Conservation (phyloP, 23 red algal genomes). For the Gracilaria caudata region DNA sequence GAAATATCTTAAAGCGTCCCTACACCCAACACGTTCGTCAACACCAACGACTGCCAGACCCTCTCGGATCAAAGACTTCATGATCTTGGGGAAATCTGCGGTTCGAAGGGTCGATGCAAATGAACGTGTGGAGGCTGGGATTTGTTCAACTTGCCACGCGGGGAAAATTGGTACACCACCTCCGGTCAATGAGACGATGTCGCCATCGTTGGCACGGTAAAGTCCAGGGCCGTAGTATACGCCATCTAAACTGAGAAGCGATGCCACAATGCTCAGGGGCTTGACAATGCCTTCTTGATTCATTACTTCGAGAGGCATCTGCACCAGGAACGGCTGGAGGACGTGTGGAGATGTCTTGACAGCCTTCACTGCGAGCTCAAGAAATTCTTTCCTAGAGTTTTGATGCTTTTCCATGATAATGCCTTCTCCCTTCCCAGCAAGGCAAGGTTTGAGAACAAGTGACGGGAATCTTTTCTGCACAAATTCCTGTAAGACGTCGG, state of each 20-base stretch:
- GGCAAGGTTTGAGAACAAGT: constrained; percentile 9
- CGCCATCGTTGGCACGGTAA: not conserved
- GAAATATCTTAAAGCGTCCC: too few relatives aligned
- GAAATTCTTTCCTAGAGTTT: not conserved
- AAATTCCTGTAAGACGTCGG: not conserved
- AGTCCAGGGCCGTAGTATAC: constrained; percentile 12
- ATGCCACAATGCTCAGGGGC: not conserved
- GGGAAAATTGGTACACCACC: not conserved
- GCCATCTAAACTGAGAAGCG: not conserved
- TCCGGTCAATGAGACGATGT: not conserved
- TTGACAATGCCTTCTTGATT: not conserved
- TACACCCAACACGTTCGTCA: too few relatives aligned
- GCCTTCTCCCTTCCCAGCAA: not conserved
- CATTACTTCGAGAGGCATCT: constrained; percentile 1
- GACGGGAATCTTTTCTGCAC: not conserved
- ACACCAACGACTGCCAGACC: too few relatives aligned
- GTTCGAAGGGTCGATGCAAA: not conserved
- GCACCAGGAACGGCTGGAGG: not conserved
- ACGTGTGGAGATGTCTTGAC: not conserved
- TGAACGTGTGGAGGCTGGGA: not conserved
- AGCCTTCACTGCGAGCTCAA: not conserved
- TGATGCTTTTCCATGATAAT: constrained; percentile 11
- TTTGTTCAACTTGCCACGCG: not conserved
- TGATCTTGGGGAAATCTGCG: too few relatives aligned
- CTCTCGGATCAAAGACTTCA: too few relatives aligned